A percentile compares a stretch with the other conserved stretches of the same genome.
Conservation (phyloP, 371 early-diverging fungal species). For the Nematocida ausubeli region DNA sequence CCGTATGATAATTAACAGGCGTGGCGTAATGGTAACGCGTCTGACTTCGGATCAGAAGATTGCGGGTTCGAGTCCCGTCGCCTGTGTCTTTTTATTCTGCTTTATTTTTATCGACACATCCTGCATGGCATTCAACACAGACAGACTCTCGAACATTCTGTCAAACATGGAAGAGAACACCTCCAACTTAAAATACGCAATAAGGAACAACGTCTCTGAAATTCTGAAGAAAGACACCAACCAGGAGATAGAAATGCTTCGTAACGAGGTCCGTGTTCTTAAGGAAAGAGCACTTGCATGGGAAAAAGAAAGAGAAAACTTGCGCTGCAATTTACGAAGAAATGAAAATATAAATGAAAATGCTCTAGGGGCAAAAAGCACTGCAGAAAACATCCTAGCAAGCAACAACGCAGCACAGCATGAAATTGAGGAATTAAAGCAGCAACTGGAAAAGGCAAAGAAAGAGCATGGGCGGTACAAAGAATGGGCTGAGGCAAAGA, state of each 20-base stretch:
- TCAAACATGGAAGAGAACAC: slow-evolving; percentile 27
- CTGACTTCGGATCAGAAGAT: slow-evolving; percentile 63
- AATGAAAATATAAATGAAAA: background rate
- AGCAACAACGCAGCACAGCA: no score
- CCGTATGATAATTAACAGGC: slow-evolving; percentile 51
- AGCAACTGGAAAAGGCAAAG: background rate
- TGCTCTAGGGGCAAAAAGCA: background rate
- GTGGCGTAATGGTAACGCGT: slow-evolving; percentile 63
- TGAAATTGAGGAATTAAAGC: background rate
- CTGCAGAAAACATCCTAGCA: background rate
- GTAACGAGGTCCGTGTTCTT: background rate
- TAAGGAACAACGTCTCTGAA: slow-evolving; percentile 9
- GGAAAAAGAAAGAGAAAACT: background rate
- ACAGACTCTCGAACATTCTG: slow-evolving; percentile 16
- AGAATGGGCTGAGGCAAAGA: slow-evolving; percentile 27
- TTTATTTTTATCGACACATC: slow-evolving; percentile 41
- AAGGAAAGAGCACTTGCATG: background rate
- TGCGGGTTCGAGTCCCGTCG: slow-evolving; percentile 63
- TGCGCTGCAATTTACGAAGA: background rate
- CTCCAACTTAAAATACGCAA: slow-evolving; percentile 15
- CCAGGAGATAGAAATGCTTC: slow-evolving; percentile 12
- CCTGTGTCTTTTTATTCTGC: slow-evolving; percentile 38
- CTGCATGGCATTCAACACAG: background rate
- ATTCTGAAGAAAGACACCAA: slow-evolving; percentile 36
- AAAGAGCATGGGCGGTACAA: background rate